Evolutionary conservation across 2,329 filamentous ascomycete species (phyloP), one percentile per base, ranked within the genome.

Genomic region (Zasmidium cellare): DNA sequence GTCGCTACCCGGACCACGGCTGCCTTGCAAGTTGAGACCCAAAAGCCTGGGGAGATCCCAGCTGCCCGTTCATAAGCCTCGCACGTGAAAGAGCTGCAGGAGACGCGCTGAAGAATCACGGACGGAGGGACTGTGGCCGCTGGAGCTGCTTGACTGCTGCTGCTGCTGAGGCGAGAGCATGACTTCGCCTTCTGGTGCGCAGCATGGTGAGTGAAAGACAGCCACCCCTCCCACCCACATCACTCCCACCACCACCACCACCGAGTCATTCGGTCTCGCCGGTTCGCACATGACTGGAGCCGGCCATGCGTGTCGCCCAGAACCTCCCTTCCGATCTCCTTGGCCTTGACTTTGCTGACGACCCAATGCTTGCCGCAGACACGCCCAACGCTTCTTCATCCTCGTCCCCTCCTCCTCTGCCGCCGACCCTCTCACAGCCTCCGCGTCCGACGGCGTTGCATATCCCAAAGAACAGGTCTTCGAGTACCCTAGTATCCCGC

Each of bases 251-350:
- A 91, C 91, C 73, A n/a, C 91, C 88, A 65, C 87, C 82, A 7
- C 97, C 92, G 75, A 92, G 90, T 1, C 87, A 87, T 74, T 92
- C 90, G 48, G 83, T 85, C 65, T 9, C 46, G 23, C 46, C 46
- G n/a, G 23, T 41, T 41, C 35, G 35, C 46, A 49, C 22, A 49
- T 49, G 46, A 23, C 16, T 18, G 23, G 11, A 23, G 18, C 14
- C 12, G 18, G 25, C 47, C 20, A 50, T n/a, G 47, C 47, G 25
- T 11, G 28, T n/a, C 11, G 16, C 24, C 11, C 12, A 52, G 23
- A 23, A 9, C 11, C n/a, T 22, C 11, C 31, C 23, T 38, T 28
- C 49, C 35, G 16, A 25, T 31, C 18, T 50, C 47, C 20, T 50
- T 16, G 11, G n/a, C 38, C 19, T 11, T 24, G 22, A 18, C 3